Base-by-base conservation (phyloP, 768 basidiomycete species). In the Hypholoma fasciculare region DNA sequence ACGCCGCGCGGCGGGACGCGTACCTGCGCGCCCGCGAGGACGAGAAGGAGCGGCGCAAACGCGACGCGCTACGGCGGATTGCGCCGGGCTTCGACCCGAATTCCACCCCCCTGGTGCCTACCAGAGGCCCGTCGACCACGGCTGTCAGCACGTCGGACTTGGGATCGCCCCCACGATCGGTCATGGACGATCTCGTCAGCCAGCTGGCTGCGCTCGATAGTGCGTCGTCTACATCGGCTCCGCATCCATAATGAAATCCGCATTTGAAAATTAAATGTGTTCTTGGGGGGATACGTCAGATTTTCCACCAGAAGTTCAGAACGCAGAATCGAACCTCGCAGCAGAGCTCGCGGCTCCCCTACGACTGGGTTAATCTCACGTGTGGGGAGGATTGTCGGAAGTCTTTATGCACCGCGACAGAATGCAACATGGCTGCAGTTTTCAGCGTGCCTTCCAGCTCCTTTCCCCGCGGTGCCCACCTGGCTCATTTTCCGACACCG, bases 21-120 rank as follows among this genome's bases (percentile, higher is more conserved):
- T 86, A 90, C 63, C 78, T 97, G 17, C 80, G 76, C 16, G 74
- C 85, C 2, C 82, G 92, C 23, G 85, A 89, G 43, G 88, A 90
- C n/a, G 92, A 92, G 61, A 92, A 89, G 62, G 87, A 90, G 64
- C 73, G 75, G 54, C 71, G 79, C 50, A 81, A 81, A 65, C 79
- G 83, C 34, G 91, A 91, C 23, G 89, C 88, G 7, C 75, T 96
- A 58, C 79, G 85, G 13, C 77, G 80, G 54, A 87, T 96, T 46
- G 94, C 94, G 0, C 94, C 94, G 0, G 94, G 94, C 1, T 94
- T 92, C 63, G 87, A 90, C 53, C 89, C 90, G 0, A 71, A 79
- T 42, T 82, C 78, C 0, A 75, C 81, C 38, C 76, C 86, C 23
- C 78, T 92, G 30, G 78, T 87, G 0, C 87, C 87, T 16, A 82